Base-by-base conservation (phyloP, 495 filamentous ascomycete genomes). In the Pseudevernia furfuracea region DNA sequence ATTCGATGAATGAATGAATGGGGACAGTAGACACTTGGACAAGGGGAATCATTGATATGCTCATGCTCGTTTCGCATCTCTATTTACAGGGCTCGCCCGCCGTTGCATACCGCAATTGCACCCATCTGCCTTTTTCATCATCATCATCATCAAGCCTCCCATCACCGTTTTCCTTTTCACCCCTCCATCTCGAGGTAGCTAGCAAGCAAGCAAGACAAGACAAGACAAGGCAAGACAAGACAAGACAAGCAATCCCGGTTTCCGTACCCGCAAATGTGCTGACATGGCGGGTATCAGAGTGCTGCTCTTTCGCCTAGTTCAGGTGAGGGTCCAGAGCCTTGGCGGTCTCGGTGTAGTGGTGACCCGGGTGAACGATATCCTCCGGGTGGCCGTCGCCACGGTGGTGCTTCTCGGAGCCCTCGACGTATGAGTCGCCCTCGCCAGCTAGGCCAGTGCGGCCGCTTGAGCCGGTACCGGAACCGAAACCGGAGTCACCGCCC, bases 341-440 rank as follows among this genome's bases (percentile, higher is more conserved):
- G 21, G 70, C 70, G 15, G 70, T 70, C 44, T 64, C 49, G n/a
- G 68, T 68, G 23, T 62, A 44, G 56, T 71, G 70, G 11, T 43
- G 65, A 25, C 70, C 70, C 2, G 65, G 65, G 36, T 71, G 70
- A 12, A 71, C 57, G 8, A 71, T 70, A 23, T 71, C 70, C 52
- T 68, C 68, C 0, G 49, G 60, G 23, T 66, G 61, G 9, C 69
- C 69, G 25, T 61, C 63, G 10, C 61, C 64, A 30, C 6, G 61
- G 39, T 59, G 64, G 19, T 84, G 81, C n/a, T 77, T 69, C 48
- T 78, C 78, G 9, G 72, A 72, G n/a, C 66, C 66, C 15, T 75
- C 82, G 39, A 84, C 72, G 30, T 76, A 75, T 41, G 77, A 78
- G 59, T 83, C 84, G 8, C 73, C 34, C 39, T 77, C 74, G 68